Conservation (phyloP, 2,329 filamentous ascomycete species). For the Chalaropsis thielavioides region DNA sequence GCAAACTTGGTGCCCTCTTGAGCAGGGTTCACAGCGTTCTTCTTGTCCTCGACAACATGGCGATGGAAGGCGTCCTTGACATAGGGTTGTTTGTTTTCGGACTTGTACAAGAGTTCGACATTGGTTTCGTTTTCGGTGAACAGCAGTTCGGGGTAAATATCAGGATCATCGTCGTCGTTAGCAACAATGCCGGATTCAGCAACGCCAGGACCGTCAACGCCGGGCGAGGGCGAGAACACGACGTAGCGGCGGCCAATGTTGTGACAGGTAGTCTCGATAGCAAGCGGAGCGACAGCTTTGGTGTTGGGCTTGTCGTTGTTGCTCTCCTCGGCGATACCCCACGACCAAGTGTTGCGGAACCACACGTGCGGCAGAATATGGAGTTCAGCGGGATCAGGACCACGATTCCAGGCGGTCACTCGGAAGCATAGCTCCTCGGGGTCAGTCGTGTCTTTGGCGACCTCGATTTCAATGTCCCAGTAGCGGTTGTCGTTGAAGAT, state of each 20-base stretch:
- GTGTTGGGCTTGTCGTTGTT: slow-evolving; percentile 81
- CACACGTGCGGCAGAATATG: slow-evolving; percentile 92
- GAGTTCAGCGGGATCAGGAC: slow-evolving; percentile 74
- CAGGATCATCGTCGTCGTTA: slow-evolving; percentile 41
- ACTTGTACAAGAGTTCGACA: slow-evolving; percentile 58
- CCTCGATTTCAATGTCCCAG: slow-evolving; percentile 96
- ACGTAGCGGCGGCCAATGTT: slow-evolving; percentile 72
- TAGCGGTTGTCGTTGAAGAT: slow-evolving; percentile 80
- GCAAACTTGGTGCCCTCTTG: slow-evolving; percentile 74
- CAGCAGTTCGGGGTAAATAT: slow-evolving; percentile 70
- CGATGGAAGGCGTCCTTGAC: slow-evolving; percentile 94
- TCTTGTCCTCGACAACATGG: slow-evolving; percentile 69
- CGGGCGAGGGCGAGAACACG: slow-evolving; percentile 77
- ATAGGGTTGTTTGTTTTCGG: slow-evolving; percentile 65
- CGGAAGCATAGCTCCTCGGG: slow-evolving; percentile 86
- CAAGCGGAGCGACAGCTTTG: slow-evolving; percentile 36
- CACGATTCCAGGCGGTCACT: slow-evolving; percentile 90
- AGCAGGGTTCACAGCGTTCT: slow-evolving; percentile 66
- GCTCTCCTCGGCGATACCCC: slow-evolving; percentile 63
- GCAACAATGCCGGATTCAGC: slow-evolving; percentile 26
- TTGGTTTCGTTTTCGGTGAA: slow-evolving; percentile 98
- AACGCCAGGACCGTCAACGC: slow-evolving; percentile 39
- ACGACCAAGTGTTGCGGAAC: slow-evolving; percentile 96
- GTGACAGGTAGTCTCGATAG: slow-evolving; percentile 30
- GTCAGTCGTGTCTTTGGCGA: slow-evolving; percentile 83